phyloP scores from a whole-genome alignment of 768 basidiomycete genomes.

The Lactarius quietus region DNA sequence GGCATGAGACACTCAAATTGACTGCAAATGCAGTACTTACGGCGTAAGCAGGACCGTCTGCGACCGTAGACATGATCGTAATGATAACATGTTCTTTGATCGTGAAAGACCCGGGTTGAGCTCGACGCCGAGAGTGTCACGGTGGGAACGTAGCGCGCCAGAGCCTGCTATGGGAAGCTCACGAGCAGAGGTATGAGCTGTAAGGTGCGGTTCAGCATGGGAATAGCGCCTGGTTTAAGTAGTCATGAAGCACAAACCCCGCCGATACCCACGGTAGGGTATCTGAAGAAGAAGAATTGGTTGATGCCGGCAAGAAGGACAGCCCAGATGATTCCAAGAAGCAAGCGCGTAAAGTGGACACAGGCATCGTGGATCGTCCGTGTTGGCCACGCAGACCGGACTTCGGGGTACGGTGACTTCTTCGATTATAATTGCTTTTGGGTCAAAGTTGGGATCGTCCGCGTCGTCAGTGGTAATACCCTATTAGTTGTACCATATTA shows the following conservation, averaged over 20 bases:
- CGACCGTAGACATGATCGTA: too few species aligned
- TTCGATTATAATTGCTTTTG: conserved; percentile 31
- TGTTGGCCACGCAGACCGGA: conserved; percentile 50
- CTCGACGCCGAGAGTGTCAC: conserved; percentile 46
- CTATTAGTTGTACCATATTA: not conserved
- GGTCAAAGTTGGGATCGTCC: conserved; percentile 38
- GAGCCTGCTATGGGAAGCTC: conserved; percentile 61
- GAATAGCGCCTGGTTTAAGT: too few species aligned
- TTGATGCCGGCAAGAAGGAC: too few species aligned
- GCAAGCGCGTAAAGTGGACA: too few species aligned
- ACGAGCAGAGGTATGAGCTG: conserved; percentile 64
- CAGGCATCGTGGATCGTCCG: too few species aligned
- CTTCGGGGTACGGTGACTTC: conserved; percentile 57
- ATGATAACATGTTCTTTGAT: conserved; percentile 80
- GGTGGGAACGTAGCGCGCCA: conserved; percentile 53
- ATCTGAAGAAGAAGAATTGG: too few species aligned
- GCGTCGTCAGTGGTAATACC: conserved; percentile 27
- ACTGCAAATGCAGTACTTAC: conserved; percentile 36
- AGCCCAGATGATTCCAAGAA: too few species aligned
- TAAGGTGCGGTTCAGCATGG: conserved; percentile 30
- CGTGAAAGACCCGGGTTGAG: conserved; percentile 69
- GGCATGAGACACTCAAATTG: not conserved
- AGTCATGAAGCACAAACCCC: too few species aligned
- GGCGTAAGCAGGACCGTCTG: too few species aligned
- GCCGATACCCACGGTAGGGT: too few species aligned